These are phyloP conservation scores for Clavispora asparagi DNA, from an alignment of 805 yeast genomes.

Conservation along the genomic window DNA sequence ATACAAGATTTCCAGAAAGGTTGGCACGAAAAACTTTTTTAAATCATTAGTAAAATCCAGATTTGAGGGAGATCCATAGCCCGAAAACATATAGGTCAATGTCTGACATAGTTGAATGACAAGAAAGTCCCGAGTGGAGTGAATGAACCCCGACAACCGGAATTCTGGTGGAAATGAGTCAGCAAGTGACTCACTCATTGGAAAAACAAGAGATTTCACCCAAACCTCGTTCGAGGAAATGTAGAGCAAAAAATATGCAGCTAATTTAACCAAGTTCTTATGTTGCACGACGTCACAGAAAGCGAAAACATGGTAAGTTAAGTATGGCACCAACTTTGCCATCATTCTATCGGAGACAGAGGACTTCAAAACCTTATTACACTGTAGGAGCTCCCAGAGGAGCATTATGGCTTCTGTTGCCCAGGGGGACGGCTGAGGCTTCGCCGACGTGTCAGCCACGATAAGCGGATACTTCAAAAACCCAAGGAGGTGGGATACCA, in stretches of 20 bases:
- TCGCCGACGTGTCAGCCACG: constrained; percentile 1
- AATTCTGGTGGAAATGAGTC: constrained; percentile 50
- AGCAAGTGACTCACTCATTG: constrained; percentile 40
- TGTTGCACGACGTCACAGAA: constrained; percentile 37
- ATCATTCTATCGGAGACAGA: constrained; percentile 37
- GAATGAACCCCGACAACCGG: constrained; percentile 36
- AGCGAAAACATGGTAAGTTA: constrained; percentile 54
- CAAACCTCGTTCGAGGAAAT: constrained; percentile 39
- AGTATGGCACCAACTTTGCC: constrained; percentile 47
- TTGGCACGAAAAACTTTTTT: constrained; percentile 33
- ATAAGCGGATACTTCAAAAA: constrained; percentile 19
- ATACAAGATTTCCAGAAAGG: constrained; percentile 55
- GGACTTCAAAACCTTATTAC: constrained; percentile 55
- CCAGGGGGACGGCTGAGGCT: constrained; percentile 36
- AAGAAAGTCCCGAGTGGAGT: constrained; percentile 61
- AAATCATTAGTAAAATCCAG: constrained; percentile 12
- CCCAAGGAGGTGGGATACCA: constrained; percentile 44
- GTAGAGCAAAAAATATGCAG: constrained; percentile 48
- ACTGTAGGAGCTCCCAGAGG: constrained; percentile 72
- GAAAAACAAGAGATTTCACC: constrained; percentile 37
- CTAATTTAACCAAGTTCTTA: constrained; percentile 42
- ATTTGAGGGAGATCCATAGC: constrained; percentile 6
- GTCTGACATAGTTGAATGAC: constrained; percentile 44
- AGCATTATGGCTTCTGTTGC: constrained; percentile 55
- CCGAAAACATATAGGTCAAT: background rate